Evolutionary conservation across 805 yeast species (phyloP), one percentile per base, ranked within the genome.

Genomic region (Lipomyces sp.): DNA sequence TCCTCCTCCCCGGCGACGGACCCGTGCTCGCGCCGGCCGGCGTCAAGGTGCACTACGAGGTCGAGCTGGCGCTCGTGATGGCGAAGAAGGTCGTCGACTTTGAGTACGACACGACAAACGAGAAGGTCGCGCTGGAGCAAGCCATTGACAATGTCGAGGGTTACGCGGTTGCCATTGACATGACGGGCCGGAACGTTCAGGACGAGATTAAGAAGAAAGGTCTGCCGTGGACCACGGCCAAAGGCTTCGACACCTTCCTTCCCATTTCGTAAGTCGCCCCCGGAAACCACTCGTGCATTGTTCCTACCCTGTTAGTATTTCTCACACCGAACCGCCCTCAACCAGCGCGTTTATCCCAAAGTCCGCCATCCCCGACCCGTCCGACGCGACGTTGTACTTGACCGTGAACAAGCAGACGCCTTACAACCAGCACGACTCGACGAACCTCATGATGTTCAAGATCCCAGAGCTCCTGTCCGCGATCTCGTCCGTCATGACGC

Each of bases 101-200:
- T 28, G 53, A 46, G 11, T 44, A 14, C 29, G 26, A 23, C 21
- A 43, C 46, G 16, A 76, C 79, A 53, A 78, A 89, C 64, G 70
- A 83, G 48, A 74, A 82, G 22, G 78, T 82, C 1, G 71, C 65
- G 2, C 76, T 78, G 6, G 64, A 77, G 41, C 86, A 87, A 45
- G 95, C 95, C 1, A 63, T 84, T 44, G 86, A 85, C 45, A 74
- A 87, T 13, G 86, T 93, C 59, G 84, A 78, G 3, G 97, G 97
- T 58, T 88, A 90, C 63, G 86, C 95, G 1, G 73, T 93, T 55
- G 90, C 97, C 0, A 78, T 93, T 42, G 99, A 93, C 67, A 75
- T 93, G 77, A 93, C 98, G 6, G 98, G 96, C 0, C 79, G 99
- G 67, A 88, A 90, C 63, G 95, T 93, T 28, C 99, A 93, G 70